Conservation (phyloP, 2,329 filamentous ascomycete species). For the Diaporthe sp. region DNA sequence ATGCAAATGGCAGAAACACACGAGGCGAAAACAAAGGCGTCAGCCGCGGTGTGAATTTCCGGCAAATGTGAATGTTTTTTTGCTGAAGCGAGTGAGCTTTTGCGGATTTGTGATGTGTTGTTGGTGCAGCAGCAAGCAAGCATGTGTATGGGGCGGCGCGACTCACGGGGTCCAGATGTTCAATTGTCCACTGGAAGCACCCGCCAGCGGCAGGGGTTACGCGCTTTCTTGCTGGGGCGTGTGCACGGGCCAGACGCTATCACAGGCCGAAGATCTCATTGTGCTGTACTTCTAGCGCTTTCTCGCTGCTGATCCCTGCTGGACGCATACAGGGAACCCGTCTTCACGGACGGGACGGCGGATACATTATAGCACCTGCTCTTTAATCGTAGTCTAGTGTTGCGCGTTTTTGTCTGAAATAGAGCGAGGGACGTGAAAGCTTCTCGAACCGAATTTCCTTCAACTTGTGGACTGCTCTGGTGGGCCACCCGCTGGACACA, state of each 20-base stretch:
- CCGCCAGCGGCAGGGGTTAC: constrained; percentile 3
- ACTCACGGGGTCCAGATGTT: constrained; percentile 9
- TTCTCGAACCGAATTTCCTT: neutral
- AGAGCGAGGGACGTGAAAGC: neutral
- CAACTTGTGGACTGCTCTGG: no score
- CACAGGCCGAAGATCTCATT: constrained; percentile 7
- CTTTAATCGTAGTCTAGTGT: neutral
- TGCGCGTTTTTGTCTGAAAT: neutral
- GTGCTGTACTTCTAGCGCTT: neutral
- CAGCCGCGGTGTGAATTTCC: neutral
- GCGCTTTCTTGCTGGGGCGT: neutral
- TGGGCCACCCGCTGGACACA: no score
- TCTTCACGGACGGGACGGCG: neutral
- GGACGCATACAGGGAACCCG: neutral
- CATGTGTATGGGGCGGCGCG: neutral
- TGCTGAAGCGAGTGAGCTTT: neutral
- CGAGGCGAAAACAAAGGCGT: neutral
- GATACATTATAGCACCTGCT: neutral
- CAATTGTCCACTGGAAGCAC: constrained; percentile 16
- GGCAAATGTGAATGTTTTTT: neutral
- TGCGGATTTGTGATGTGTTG: constrained; percentile 10
- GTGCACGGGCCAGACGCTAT: constrained; percentile 1
- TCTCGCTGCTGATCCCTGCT: constrained; percentile 12
- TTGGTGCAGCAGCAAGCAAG: neutral
- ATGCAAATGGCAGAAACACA: neutral